Evolutionary conservation across 768 basidiomycete species (phyloP).

Genomic region (Lactarius hengduanensis): DNA sequence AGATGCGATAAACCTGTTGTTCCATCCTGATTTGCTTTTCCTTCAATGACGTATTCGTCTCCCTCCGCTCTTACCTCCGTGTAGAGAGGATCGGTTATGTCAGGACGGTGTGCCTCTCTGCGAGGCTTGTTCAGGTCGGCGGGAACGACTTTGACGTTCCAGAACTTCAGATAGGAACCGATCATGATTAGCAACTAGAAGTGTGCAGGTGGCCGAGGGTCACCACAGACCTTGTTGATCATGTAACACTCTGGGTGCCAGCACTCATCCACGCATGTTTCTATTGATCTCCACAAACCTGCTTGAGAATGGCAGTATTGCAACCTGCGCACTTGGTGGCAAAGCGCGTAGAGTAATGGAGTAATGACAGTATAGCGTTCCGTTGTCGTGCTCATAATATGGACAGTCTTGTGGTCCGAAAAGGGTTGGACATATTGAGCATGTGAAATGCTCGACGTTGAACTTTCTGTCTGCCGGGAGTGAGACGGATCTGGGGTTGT

Average conservation of each 20-base stretch:
- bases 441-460: conserved; percentile 99
- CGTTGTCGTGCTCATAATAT: conserved; percentile 98
- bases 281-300: conserved; percentile 99
- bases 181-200: conserved; percentile 21
- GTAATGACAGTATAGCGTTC: conserved; percentile 98
- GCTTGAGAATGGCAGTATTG: conserved; percentile 95
- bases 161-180: conserved; percentile 60
- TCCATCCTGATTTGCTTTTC: conserved; percentile 95
- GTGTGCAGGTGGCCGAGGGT: conserved; percentile 2
- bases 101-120: conserved; percentile 36
- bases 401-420: conserved; percentile 99
- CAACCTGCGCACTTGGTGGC: conserved; percentile 99
- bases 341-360: conserved; percentile 98
- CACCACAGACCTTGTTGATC: conserved; percentile 85
- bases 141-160: conserved; percentile 95
- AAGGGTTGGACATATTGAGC: conserved; percentile 91
- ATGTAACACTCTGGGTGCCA: conserved; percentile 99
- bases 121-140: conserved; percentile 62
- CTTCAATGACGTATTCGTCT: conserved; percentile 75
- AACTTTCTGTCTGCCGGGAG: conserved; percentile 85
- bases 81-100: conserved; percentile 48
- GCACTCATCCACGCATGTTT: conserved; percentile 97
- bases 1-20: conserved; percentile 96
- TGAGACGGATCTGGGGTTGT: conserved; percentile 15
- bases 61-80: conserved; percentile 76